A percentile compares a stretch with the other conserved stretches of the same genome.
Conservation (phyloP, 2,329 filamentous ascomycete species). For the Nemania abortiva region DNA sequence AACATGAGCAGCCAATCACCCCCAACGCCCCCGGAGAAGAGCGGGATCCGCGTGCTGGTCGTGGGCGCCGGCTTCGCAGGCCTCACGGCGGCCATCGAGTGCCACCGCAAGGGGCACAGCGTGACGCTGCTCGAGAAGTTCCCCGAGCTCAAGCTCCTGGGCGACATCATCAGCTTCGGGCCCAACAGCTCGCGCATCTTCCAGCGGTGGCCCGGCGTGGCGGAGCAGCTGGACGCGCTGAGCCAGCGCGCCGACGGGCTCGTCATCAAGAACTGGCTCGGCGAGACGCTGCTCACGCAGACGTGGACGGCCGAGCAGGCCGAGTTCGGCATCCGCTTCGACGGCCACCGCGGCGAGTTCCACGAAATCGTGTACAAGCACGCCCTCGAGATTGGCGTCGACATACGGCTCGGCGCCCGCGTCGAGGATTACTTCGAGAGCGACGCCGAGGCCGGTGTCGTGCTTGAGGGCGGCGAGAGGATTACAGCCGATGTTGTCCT, state of each 20-base stretch:
- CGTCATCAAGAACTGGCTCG: slow-evolving; percentile 64
- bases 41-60: slow-evolving; percentile 61
- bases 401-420: slow-evolving; percentile 59
- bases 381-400: slow-evolving; percentile 63
- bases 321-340: slow-evolving; percentile 61
- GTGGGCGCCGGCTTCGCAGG: slow-evolving; percentile 69
- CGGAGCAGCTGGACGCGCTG: slow-evolving; percentile 61
- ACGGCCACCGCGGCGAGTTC: slow-evolving; percentile 66
- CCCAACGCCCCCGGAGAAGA: slow-evolving; percentile 48
- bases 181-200: slow-evolving; percentile 70
- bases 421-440: slow-evolving; percentile 62
- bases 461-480: slow-evolving; percentile 48
- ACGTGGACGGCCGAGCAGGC: slow-evolving; percentile 54
- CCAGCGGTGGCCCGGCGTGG: slow-evolving; percentile 65
- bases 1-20: slow-evolving; percentile 43
- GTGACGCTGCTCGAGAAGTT: slow-evolving; percentile 61
- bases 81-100: slow-evolving; percentile 70
- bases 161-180: slow-evolving; percentile 66
- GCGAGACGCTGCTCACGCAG: slow-evolving; percentile 64
- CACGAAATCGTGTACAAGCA: slow-evolving; percentile 65
- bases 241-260: slow-evolving; percentile 58
- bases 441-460: slow-evolving; percentile 43
- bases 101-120: slow-evolving; percentile 66
- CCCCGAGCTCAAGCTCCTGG: slow-evolving; percentile 58
- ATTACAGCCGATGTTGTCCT: slow-evolving; percentile 56